A percentile compares a stretch with the other conserved stretches of the same genome.
These are phyloP conservation scores for Apiospora arundinis DNA, from an alignment of 2,329 filamentous ascomycete species.

Conservation along the genomic window DNA sequence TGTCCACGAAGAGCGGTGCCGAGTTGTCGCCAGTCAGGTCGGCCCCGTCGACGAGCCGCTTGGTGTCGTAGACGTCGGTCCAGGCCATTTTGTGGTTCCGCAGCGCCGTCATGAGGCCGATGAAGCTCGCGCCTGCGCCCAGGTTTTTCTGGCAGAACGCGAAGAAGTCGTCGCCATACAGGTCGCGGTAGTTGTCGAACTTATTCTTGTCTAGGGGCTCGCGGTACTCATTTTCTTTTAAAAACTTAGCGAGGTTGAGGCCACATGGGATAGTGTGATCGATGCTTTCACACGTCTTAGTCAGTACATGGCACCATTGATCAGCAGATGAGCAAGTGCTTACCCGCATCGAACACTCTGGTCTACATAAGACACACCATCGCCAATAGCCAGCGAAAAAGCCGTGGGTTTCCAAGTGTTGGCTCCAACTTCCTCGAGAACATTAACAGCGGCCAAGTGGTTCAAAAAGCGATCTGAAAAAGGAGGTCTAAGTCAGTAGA, in stretches of 20 bases:
- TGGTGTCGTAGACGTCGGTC: conserved; percentile 36
- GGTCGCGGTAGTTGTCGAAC: conserved; percentile 30
- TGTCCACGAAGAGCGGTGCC: conserved; percentile 45
- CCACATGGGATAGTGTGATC: conserved; percentile 28
- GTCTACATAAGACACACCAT: conserved; percentile 33
- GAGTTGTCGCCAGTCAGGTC: conserved; percentile 33
- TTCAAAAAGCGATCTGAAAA: conserved; percentile 34
- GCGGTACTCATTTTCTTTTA: conserved; percentile 27
- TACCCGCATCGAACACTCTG: conserved; percentile 32
- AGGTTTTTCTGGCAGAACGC: conserved; percentile 29
- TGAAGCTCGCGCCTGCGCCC: conserved; percentile 31
- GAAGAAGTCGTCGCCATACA: conserved; percentile 34
- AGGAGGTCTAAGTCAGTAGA: background rate
- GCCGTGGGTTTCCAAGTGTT: conserved; percentile 36
- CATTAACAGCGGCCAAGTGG: conserved; percentile 31
- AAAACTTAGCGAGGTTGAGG: conserved; percentile 28
- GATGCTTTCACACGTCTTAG: conserved; percentile 12
- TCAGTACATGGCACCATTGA: background rate
- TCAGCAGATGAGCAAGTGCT: conserved; percentile 1
- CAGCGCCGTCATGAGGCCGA: conserved; percentile 34
- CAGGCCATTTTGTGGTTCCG: conserved; percentile 32
- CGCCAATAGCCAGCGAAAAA: conserved; percentile 35
- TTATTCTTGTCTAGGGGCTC: conserved; percentile 30
- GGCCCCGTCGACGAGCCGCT: conserved; percentile 32
- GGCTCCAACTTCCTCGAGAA: conserved; percentile 34